phyloP scores from a whole-genome alignment of 2,329 filamentous ascomycete genomes.

The Phaeosphaeriaceae sp. region DNA sequence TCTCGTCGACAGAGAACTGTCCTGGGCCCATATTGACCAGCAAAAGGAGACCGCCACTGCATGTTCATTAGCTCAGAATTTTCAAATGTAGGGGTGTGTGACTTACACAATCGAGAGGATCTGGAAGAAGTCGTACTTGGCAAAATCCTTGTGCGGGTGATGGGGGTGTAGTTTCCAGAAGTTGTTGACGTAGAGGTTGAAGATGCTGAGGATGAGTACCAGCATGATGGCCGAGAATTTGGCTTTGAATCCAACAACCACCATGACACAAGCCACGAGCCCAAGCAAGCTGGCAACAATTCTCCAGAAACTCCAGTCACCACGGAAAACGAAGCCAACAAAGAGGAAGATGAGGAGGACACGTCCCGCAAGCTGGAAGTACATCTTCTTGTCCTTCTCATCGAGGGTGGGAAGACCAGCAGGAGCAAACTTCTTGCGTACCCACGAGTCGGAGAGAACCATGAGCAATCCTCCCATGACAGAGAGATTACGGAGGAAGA shows the following conservation, averaged over 20 bases:
- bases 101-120: constrained; percentile 93
- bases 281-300: constrained; percentile 84
- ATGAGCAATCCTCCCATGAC: constrained; percentile 97
- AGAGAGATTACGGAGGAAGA: constrained; percentile 98
- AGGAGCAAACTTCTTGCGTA: constrained; percentile 95
- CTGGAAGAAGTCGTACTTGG: constrained; percentile 99
- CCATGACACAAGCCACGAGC: constrained; percentile 94
- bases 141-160: constrained; percentile 99
- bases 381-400: constrained; percentile 99
- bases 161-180: constrained; percentile 99
- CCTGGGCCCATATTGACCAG: constrained; percentile 98
- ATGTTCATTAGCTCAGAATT: constrained; percentile 23
- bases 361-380: constrained; percentile 96
- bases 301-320: constrained; percentile 89
- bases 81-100: neutral
- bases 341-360: constrained; percentile 98
- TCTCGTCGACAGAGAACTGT: constrained; percentile 98
- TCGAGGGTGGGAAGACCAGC: constrained; percentile 92
- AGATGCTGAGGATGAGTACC: constrained; percentile 92
- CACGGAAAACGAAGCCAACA: constrained; percentile 93
- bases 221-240: constrained; percentile 97
- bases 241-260: constrained; percentile 98
- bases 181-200: constrained; percentile 98
- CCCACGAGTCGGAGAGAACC: constrained; percentile 98
- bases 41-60: constrained; percentile 84